Conservation (phyloP, 164 flowering plant species). For the Kalanchoe fedtschenkoi region DNA sequence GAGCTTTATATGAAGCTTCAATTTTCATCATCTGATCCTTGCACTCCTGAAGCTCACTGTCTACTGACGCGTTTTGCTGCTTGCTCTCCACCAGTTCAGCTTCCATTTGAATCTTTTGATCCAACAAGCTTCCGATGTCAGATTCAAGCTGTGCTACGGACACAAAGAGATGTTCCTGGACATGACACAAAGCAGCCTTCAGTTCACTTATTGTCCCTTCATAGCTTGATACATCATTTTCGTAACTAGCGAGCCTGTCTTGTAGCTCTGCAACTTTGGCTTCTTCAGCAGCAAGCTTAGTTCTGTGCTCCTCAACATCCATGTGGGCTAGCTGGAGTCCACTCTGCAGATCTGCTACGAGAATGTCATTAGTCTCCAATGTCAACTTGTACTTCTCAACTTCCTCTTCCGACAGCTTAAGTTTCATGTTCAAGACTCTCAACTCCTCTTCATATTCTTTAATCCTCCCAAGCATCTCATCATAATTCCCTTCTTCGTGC, state of each 20-base stretch:
- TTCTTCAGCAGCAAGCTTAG: conserved; percentile 16
- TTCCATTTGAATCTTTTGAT: conserved; percentile 7
- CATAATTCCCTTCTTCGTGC: conserved; percentile 6
- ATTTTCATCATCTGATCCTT: conserved; percentile 14
- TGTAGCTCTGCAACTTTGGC: conserved; percentile 12
- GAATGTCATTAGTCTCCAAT: conserved; percentile 12
- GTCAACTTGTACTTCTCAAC: conserved; percentile 13
- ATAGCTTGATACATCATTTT: conserved; percentile 12
- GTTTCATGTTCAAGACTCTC: conserved; percentile 11
- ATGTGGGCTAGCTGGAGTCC: conserved; percentile 13
- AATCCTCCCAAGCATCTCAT: conserved; percentile 12
- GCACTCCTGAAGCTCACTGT: conserved; percentile 4
- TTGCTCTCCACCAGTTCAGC: conserved; percentile 11
- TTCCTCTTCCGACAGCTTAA: conserved; percentile 21
- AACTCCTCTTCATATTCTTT: conserved; percentile 17
- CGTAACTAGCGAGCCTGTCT: conserved; percentile 11
- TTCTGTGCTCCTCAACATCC: conserved; percentile 11
- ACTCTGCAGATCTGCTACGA: conserved; percentile 7
- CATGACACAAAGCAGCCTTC: conserved; percentile 5
- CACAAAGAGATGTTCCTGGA: conserved; percentile 12
- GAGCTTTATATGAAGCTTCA: conserved; percentile 7
- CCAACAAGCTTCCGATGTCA: conserved; percentile 8
- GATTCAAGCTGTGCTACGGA: conserved; percentile 12
- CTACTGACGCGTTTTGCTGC: background rate
- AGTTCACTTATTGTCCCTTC: conserved; percentile 6